These are phyloP conservation scores for Alternaria panax DNA, from an alignment of 2,329 filamentous ascomycete species.

Conservation along the genomic window DNA sequence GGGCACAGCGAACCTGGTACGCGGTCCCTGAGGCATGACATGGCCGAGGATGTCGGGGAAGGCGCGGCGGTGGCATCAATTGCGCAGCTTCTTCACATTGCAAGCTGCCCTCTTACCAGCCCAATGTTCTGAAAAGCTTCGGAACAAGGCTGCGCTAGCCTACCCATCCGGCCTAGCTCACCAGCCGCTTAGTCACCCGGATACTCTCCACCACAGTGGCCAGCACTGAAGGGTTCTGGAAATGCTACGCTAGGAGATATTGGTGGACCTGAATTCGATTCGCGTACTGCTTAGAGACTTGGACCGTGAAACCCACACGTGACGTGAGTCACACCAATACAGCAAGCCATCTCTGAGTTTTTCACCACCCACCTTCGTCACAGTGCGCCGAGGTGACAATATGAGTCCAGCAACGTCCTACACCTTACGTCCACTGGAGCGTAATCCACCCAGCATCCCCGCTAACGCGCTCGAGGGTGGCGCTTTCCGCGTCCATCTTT, in stretches of 20 bases:
- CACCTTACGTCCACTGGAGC: slow-evolving; percentile 61
- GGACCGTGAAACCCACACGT: background rate
- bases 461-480: slow-evolving; percentile 62
- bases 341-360: background rate
- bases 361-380: background rate
- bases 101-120: slow-evolving; percentile 26
- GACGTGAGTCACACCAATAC: slow-evolving; percentile 12
- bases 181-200: slow-evolving; percentile 30
- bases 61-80: slow-evolving; percentile 57
- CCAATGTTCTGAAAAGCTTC: slow-evolving; percentile 29
- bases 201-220: slow-evolving; percentile 17
- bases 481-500: slow-evolving; percentile 66
- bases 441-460: slow-evolving; percentile 55
- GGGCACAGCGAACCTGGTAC: slow-evolving; percentile 44
- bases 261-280: background rate
- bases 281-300: background rate
- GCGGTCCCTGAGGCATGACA: slow-evolving; percentile 53
- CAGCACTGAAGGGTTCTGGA: background rate
- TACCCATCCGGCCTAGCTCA: slow-evolving; percentile 16
- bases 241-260: slow-evolving; percentile 1
- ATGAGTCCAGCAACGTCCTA: slow-evolving; percentile 49
- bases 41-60: slow-evolving; percentile 53
- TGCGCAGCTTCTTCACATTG: slow-evolving; percentile 44
- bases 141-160: slow-evolving; percentile 16
- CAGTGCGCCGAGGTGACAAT: slow-evolving; percentile 1